phyloP scores from a whole-genome alignment of 345 rosid species.

The Carallia brachiata region DNA sequence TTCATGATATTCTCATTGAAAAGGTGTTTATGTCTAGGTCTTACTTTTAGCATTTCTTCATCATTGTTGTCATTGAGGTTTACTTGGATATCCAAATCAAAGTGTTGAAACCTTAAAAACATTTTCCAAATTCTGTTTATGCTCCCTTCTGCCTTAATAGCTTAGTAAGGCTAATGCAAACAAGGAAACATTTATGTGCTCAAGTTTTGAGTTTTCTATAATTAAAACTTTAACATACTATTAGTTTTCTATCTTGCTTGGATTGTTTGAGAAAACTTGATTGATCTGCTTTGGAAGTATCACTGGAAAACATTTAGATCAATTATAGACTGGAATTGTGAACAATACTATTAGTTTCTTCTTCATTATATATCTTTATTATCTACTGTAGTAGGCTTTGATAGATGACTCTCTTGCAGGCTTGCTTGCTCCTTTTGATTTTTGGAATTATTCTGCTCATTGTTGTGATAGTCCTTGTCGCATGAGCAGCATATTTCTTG shows the following conservation, averaged over 20 bases:
- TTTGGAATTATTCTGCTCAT: constrained; percentile 65
- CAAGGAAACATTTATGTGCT: background rate
- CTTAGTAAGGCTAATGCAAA: too few relatives aligned
- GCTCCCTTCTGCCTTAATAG: too few relatives aligned
- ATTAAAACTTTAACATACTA: background rate
- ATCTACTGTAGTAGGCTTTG: background rate
- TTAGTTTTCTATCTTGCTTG: background rate
- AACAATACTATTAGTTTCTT: background rate
- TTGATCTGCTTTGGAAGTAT: background rate
- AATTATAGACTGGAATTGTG: background rate
- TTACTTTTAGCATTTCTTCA: background rate
- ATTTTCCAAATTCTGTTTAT: too few relatives aligned
- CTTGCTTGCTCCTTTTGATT: constrained; percentile 62
- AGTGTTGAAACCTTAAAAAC: background rate
- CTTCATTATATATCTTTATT: background rate
- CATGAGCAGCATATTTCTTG: constrained; percentile 27
- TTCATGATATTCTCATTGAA: too few relatives aligned
- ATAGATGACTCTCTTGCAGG: constrained; percentile 36
- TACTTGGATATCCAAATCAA: background rate
- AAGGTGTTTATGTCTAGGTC: too few relatives aligned
- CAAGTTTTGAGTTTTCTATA: background rate
- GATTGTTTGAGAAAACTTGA: background rate
- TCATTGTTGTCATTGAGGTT: background rate
- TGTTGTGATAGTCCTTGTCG: constrained; percentile 52
- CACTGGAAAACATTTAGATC: background rate